Conservation (phyloP, 345 rosid species). For the Gossypium ekmanianum region DNA sequence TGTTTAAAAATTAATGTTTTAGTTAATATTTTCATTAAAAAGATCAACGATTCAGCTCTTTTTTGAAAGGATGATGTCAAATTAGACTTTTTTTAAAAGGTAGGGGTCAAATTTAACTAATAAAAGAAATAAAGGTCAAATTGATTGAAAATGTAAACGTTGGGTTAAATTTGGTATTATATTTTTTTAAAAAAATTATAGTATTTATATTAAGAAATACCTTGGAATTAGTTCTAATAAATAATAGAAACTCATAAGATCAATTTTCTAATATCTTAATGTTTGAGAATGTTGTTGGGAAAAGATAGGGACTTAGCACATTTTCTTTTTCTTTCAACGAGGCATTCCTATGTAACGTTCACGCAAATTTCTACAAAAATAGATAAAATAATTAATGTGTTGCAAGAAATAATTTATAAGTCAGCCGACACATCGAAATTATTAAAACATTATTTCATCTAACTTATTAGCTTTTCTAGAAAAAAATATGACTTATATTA, state of each 20-base stretch:
- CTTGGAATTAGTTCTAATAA: neutral
- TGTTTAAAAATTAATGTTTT: too few relatives aligned
- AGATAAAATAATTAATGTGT: neutral
- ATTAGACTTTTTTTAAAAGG: too few relatives aligned
- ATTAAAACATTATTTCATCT: neutral
- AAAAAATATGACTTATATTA: constrained; percentile 1
- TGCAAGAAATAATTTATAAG: constrained; percentile 4
- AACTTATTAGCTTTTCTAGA: neutral
- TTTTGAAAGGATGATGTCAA: too few relatives aligned
- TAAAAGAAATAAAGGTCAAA: too few relatives aligned
- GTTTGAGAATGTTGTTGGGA: neutral
- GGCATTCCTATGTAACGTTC: neutral
- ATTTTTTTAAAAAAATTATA: too few relatives aligned
- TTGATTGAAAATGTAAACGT: too few relatives aligned
- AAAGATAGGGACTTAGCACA: constrained; percentile 1
- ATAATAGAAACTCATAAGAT: neutral
- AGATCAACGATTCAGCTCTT: too few relatives aligned
- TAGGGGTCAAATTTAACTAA: too few relatives aligned
- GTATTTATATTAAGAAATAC: too few relatives aligned
- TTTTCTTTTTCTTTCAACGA: neutral
- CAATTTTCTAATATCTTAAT: neutral
- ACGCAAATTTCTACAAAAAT: neutral
- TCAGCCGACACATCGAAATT: constrained; percentile 5
- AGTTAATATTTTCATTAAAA: too few relatives aligned
- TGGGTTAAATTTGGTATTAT: too few relatives aligned